These are phyloP conservation scores for Calonectria pseudoturangicola DNA, from an alignment of 2,329 filamentous ascomycete species.

Conservation along the genomic window DNA sequence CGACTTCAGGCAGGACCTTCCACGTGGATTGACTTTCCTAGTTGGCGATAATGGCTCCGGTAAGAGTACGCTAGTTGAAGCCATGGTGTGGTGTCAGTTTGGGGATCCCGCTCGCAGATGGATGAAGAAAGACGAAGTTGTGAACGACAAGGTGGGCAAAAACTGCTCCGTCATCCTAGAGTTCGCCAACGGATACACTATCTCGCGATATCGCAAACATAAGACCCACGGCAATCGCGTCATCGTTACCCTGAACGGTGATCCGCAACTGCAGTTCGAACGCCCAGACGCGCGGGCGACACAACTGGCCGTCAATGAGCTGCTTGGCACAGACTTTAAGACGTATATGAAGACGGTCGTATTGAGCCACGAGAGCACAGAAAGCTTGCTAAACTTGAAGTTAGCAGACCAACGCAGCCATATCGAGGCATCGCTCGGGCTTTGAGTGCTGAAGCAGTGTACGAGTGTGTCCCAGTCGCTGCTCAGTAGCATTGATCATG, in stretches of 20 bases:
- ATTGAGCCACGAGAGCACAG: conserved; percentile 46
- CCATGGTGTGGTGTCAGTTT: conserved; percentile 28
- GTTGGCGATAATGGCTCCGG: conserved; percentile 49
- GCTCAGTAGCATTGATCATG: conserved; percentile 33
- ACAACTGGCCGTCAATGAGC: conserved; percentile 44
- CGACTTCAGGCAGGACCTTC: conserved; percentile 42
- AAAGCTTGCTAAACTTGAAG: conserved; percentile 46
- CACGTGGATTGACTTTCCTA: conserved; percentile 44
- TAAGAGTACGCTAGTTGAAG: neutral
- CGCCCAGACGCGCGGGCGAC: conserved; percentile 33
- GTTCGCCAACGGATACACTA: conserved; percentile 49
- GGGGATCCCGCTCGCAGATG: too few species aligned
- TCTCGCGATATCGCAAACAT: conserved; percentile 46
- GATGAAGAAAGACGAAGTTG: too few species aligned
- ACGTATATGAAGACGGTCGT: conserved; percentile 46
- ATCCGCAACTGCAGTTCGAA: conserved; percentile 42
- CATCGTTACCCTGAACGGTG: conserved; percentile 36
- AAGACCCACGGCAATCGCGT: conserved; percentile 40
- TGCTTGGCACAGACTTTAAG: conserved; percentile 46
- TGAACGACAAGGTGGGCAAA: conserved; percentile 46
- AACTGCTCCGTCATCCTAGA: conserved; percentile 47
- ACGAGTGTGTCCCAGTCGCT: conserved; percentile 23
- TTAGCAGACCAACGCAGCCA: conserved; percentile 34
- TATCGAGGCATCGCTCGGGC: conserved; percentile 46
- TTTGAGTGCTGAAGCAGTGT: conserved; percentile 45